Evolutionary conservation across 139 green algal species (phyloP).

Genomic region (Auxenochlorella pyrenoidosa): DNA sequence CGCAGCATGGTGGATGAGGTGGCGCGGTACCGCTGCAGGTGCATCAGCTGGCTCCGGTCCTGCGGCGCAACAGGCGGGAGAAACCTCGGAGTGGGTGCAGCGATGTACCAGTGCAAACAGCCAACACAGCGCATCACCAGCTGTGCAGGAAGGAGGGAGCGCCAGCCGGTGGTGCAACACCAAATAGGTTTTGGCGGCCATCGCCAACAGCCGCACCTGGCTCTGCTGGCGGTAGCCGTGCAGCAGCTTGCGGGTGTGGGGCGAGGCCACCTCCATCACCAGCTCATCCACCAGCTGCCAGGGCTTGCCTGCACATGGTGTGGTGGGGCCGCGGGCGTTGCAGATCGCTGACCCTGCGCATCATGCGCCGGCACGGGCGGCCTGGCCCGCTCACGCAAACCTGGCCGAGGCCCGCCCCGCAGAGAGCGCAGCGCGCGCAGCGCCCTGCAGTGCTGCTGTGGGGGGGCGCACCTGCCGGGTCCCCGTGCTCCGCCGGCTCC

Average conservation of each 20-base stretch:
- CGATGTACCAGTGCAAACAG: too few species aligned
- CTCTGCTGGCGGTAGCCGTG: slow-evolving; percentile 43
- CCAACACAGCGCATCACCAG: too few species aligned
- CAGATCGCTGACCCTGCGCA: too few species aligned
- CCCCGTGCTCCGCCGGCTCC: not conserved
- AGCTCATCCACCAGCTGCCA: slow-evolving; percentile 63
- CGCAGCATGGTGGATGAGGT: slow-evolving; percentile 37
- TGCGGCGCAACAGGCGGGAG: not conserved
- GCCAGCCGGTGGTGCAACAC: too few species aligned
- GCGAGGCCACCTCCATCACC: slow-evolving; percentile 56
- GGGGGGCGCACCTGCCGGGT: not conserved
- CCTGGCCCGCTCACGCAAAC: not conserved
- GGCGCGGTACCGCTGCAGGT: slow-evolving; percentile 37
- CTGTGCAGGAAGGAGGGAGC: too few species aligned
- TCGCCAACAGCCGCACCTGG: not conserved
- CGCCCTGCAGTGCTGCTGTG: too few species aligned
- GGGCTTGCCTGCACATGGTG: slow-evolving; percentile 2
- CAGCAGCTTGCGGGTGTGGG: slow-evolving; percentile 53
- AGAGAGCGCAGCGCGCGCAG: too few species aligned
- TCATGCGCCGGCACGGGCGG: too few species aligned
- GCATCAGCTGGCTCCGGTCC: slow-evolving; percentile 41
- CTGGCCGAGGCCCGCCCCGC: not conserved
- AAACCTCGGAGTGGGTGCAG: too few species aligned
- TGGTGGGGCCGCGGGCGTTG: too few species aligned
- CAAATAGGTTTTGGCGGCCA: too few species aligned